Base-by-base conservation (phyloP, 129 eudicot species). In the Flaveria brownii region DNA sequence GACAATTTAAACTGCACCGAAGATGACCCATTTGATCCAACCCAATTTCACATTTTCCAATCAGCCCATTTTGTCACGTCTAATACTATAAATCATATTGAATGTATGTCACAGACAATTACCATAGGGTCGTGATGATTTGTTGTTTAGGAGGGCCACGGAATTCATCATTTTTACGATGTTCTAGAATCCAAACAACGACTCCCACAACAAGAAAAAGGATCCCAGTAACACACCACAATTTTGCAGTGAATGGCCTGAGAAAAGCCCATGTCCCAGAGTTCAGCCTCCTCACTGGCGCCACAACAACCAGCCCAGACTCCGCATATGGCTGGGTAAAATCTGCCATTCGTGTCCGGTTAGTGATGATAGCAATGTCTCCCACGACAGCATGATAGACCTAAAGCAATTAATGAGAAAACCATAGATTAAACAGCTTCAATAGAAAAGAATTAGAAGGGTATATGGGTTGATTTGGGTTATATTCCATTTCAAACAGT, bases 101-200 rank as follows among this genome's bases (percentile, higher is more conserved):
- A 41, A 64, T 47, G 45, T 33, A 36, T 46, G 49, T 70, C 20
- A 49, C 11, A 36, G 18, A 61, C 70, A 71, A 83, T 84, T 66
- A 88, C 93, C 97, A 91, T 76, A 91, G 28, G 25, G 86, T 74
- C 9, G 97, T 91, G 60, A 83, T 59, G 42, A 91, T 14, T 65
- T 91, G 97, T 42, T 82, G 81, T 36, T 75, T 81, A 49, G 93
- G 91, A 41, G 93, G 82, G 18, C 97, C 97, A 18, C 93, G 97
- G 51, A 91, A 91, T 45, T 88, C 91, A 69, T 91, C 89, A 18
- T 91, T 91, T 39, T 68, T 77, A 26, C 93, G 85, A 72, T 91
- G 97, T 80, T 91, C 97, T 66, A 91, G 74, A 66, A 86, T 86
- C 93, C 93, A 88, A 65, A 91, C 70, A 20, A 86, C 90, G 15